Evolutionary conservation across 192 early-diverging fungal species (phyloP), one percentile per base, ranked within the genome.

Genomic region (Podila epigama): DNA sequence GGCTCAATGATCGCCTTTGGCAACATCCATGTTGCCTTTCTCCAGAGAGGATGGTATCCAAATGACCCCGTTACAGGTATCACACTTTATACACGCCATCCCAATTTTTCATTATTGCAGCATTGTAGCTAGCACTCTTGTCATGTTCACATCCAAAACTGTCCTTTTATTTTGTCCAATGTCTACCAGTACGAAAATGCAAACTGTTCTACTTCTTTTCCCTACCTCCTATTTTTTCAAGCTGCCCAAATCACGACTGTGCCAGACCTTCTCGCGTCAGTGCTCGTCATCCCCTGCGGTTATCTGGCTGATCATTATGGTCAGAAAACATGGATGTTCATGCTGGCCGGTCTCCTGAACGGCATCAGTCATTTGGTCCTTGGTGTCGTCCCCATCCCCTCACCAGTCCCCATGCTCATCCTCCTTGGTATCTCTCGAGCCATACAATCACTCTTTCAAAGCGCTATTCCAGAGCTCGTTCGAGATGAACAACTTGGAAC

Each of bases 1-100:
- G 89, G 85, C 22, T 83, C 83, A n/a, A 80, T 86, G 13, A 71
- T 87, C 3, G 86, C 89, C 8, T 90, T 90, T 82, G 88, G 89
- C 63, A 86, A 83, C 5, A 88, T 90, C 63, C 89, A 89, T 58
- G 82, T 85, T 3, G 83, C 75, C 20, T 86, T 90, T 36, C 66
- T 90, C 33, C 66, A 83, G 52, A 51, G 60, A 50, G 86, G 86
- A 59, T 90, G 82, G 82, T 90, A 86, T 60, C 80, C 50, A 13
- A 75, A 66, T 15, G 82, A 89, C 52, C 82, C 87, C 29, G 15
- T n/a, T n/a, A n/a, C n/a, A n/a, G n/a, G n/a, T n/a, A n/a, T n/a
- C n/a, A n/a, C n/a, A n/a, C n/a, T n/a, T n/a, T n/a, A n/a, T n/a
- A n/a, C n/a, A n/a, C n/a, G n/a, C n/a, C n/a, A n/a, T n/a, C n/a